These are phyloP conservation scores for Kodamaea alishanica DNA, from an alignment of 1,139 yeast genomes.

Conservation along the genomic window DNA sequence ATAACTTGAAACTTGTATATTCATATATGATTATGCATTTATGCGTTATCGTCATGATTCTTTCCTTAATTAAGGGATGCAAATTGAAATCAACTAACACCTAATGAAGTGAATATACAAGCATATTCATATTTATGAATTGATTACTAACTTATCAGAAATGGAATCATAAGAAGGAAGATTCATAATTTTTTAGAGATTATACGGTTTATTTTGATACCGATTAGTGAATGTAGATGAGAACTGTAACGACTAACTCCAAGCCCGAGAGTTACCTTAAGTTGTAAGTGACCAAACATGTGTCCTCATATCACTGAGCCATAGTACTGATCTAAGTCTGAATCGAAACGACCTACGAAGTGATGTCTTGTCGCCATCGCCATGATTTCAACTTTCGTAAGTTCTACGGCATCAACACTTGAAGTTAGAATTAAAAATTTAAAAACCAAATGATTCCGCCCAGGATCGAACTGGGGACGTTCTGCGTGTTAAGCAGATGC, in stretches of 20 bases:
- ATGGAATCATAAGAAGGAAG: background rate
- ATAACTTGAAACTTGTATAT: background rate
- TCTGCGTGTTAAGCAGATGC: constrained; percentile 99
- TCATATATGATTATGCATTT: constrained; percentile 18
- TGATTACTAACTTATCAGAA: constrained; percentile 8
- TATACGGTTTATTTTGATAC: no score
- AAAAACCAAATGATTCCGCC: constrained; percentile 77
- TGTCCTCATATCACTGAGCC: background rate
- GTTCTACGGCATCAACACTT: no score
- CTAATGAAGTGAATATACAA: constrained; percentile 25
- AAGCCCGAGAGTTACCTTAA: no score
- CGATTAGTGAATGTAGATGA: no score
- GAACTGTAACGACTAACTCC: no score
- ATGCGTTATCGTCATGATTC: constrained; percentile 48
- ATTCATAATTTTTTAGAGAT: no score
- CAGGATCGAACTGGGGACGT: constrained; percentile 99
- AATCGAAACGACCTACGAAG: no score
- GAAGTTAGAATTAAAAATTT: no score
- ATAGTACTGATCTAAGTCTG: background rate
- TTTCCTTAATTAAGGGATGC: constrained; percentile 28
- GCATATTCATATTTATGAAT: background rate
- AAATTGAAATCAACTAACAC: constrained; percentile 43
- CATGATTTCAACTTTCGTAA: no score
- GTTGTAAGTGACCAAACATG: no score
- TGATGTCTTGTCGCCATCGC: no score